Conservation (phyloP, 306 rosid genomes). For the Neltuma alba region DNA sequence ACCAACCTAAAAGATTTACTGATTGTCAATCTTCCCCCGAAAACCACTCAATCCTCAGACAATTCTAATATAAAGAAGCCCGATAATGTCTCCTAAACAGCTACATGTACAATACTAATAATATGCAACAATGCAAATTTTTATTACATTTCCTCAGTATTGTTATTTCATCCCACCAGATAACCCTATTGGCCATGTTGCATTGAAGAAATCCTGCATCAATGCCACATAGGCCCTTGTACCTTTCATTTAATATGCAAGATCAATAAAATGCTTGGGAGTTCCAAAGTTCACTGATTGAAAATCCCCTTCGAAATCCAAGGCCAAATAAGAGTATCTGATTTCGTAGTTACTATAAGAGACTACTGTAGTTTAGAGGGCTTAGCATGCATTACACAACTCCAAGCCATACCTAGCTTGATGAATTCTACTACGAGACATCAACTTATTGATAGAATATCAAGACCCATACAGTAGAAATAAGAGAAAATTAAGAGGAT, state of each 20-base stretch:
- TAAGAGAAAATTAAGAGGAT: neutral
- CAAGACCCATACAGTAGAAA: neutral
- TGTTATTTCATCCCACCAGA: neutral
- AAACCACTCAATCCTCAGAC: neutral
- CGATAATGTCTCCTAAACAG: neutral
- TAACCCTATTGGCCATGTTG: neutral
- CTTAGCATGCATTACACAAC: neutral
- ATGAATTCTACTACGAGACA: neutral
- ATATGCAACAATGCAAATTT: neutral
- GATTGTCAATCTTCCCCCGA: neutral
- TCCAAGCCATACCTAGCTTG: neutral
- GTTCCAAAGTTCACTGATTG: neutral
- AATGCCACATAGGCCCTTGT: neutral
- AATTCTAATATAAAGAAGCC: neutral
- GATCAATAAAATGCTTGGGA: neutral
- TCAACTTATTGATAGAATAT: neutral
- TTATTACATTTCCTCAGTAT: neutral
- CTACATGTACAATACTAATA: neutral
- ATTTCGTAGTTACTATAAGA: neutral
- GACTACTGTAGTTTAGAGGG: neutral
- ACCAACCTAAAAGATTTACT: neutral
- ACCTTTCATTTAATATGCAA: neutral
- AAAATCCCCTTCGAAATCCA: neutral
- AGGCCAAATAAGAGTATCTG: neutral
- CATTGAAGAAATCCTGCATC: neutral